Evolutionary conservation across 768 basidiomycete species (phyloP), one percentile per base, ranked within the genome.

Genomic region (Amanita rimosa): DNA sequence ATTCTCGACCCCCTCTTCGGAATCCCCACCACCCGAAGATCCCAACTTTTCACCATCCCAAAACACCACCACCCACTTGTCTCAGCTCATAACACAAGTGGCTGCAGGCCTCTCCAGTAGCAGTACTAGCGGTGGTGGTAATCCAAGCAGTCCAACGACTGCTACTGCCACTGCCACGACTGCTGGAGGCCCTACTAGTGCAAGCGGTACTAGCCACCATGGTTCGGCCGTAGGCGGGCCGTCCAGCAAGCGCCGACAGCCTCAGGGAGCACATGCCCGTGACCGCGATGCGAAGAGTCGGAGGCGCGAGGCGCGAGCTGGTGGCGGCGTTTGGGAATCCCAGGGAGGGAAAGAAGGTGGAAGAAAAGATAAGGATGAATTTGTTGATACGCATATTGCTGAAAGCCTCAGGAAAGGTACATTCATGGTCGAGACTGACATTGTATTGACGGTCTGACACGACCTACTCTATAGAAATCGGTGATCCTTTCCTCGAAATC

Each of bases 351-450:
- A 38, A 37, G 54, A 50, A 49, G 34, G 48, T 35, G 48, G 58
- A 29, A 75, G 70, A 58, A 63, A 73, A 49, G 76, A 79, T 46
- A 78, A 76, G 53, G 76, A 77, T 37, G 78, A 79, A 16, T 63
- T 79, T 45, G 63, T 79, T 44, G 78, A 80, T 59, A 54, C 60
- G 33, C 54, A 64, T 45, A 49, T 76, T 17, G 75, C 77, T 26
- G 78, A 80, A 11, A 68, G 65, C 52, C 60, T 80, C 43, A 71
- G 78, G 57, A 78, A 76, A 68, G 77, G 78, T 75, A 49, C 29
- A 11, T 29, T 29, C 10, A 29, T 29, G 64, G 4, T 55, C 31
- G n/a, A n/a, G 21, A 21, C 11, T 14, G 27, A 6, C 14, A 31
- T 31, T 35, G 42, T 27, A 16, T 8, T 19, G 36, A 47, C 14